Percentiles rank a stretch among this genome's conserved stretches.
These are phyloP conservation scores for Cyberlindnera bimundalis DNA, from an alignment of 805 yeast genomes.

Conservation along the genomic window DNA sequence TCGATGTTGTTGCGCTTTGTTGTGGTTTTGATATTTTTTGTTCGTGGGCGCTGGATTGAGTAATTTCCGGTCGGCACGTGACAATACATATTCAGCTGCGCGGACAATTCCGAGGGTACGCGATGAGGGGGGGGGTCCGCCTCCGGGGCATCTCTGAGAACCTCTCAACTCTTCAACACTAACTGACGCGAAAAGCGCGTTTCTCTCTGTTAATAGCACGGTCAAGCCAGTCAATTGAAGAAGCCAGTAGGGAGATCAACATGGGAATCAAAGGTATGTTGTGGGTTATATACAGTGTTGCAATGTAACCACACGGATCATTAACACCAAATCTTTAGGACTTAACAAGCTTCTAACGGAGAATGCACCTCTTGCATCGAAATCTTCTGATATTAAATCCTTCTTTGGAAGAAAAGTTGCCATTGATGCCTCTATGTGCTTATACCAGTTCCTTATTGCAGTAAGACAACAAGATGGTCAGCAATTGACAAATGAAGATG, in stretches of 20 bases:
- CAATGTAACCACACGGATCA: no score
- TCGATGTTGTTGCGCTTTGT: background rate
- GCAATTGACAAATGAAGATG: constrained; percentile 80
- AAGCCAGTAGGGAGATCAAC: no score
- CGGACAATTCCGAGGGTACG: constrained; percentile 1
- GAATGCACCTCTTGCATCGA: constrained; percentile 81
- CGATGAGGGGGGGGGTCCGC: background rate
- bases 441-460: constrained; percentile 93
- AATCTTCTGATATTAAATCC: constrained; percentile 75
- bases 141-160: no score
- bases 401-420: constrained; percentile 96
- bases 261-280: constrained; percentile 53
- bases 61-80: background rate
- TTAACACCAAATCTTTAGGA: constrained; percentile 41
- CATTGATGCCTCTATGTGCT: constrained; percentile 92
- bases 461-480: constrained; percentile 98
- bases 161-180: no score
- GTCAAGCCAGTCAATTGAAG: no score
- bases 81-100: background rate
- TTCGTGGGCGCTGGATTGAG: background rate
- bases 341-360: constrained; percentile 83
- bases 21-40: background rate
- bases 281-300: background rate
- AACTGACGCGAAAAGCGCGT: background rate
- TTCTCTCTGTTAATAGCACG: no score